Evolutionary conservation across 176 grass and related monocot genomes (phyloP), one percentile per base, ranked within the genome.

Genomic region (Musa itinerans): DNA sequence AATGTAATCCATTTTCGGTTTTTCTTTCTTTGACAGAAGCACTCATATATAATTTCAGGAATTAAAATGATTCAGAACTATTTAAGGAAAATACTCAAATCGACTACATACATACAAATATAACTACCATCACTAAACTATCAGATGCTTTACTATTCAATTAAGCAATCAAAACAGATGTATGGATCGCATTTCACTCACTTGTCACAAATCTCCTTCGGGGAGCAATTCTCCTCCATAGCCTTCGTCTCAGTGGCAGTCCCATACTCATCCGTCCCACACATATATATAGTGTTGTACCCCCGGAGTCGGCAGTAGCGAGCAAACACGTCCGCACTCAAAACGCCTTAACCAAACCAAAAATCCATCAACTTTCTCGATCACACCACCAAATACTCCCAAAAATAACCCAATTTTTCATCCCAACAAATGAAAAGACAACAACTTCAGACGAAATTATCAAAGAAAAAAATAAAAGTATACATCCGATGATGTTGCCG

Each of bases 161-260:
- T 34, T 74, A n/a, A 15, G 13, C 65, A 65, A 50, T 51, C 15
- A 65, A 9, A 48, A 26, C 11, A 20, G 71, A 29, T 65, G 51
- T 8, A 43, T 43, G 34, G 34, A 43, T 43, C 34, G 34, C 34
- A 59, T n/a, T 59, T 59, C 16, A 83, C 91, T 80, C 51, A 99
- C 95, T 94, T 99, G 61, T 94, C 90, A 26, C 95, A 92, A 9
- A 99, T 92, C 76, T 99, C 95, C 83, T 99, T 94, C 14, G 90
- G 95, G 9, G 95, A 83, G 81, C 88, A 99, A 19, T 99, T 99
- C 88, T 99, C 95, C 87, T 99, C 90, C 86, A 94, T 62, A 69
- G 95, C 95, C 81, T 99, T 99, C 13, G 90, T 94, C 78, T 99
- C 95, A 16, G 95, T 99, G 68, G 95, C 95, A 6, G 95, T 99